Conservation (phyloP, 106 monocot species). For the Dendrobium officinale region DNA sequence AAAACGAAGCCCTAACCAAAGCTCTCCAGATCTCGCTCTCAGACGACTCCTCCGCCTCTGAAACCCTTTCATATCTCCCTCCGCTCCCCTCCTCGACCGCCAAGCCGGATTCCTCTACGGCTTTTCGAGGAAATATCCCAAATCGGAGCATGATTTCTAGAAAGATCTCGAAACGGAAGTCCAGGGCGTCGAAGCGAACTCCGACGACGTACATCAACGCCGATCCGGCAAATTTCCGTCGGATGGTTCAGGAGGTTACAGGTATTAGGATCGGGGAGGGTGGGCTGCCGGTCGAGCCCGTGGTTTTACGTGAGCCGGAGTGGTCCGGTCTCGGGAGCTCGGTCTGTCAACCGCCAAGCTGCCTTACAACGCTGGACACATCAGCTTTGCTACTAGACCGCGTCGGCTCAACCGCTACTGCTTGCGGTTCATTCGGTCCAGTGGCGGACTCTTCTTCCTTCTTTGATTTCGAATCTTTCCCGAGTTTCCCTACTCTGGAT, state of each 20-base stretch:
- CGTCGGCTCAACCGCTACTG: not conserved
- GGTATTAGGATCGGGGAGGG: slow-evolving; percentile 20
- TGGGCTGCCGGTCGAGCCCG: slow-evolving; percentile 1
- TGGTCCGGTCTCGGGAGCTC: not conserved
- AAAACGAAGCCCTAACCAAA: slow-evolving; percentile 41
- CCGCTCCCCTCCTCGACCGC: not conserved
- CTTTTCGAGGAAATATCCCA: not conserved
- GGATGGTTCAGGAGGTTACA: slow-evolving; percentile 71
- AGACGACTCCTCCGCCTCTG: slow-evolving; percentile 27
- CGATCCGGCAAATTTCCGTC: slow-evolving; percentile 56
- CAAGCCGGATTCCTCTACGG: not conserved
- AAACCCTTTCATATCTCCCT: not conserved
- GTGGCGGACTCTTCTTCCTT: not conserved
- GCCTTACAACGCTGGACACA: slow-evolving; percentile 38
- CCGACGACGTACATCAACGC: slow-evolving; percentile 60
- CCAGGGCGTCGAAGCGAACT: slow-evolving; percentile 29
- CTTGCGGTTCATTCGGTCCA: not conserved
- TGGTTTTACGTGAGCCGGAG: slow-evolving; percentile 13
- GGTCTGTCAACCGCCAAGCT: not conserved
- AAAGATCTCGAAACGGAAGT: slow-evolving; percentile 35
- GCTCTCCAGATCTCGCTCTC: slow-evolving; percentile 60
- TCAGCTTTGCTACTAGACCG: slow-evolving; percentile 21
- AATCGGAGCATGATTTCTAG: slow-evolving; percentile 3
- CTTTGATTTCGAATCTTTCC: slow-evolving; percentile 26
- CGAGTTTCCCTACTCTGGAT: slow-evolving; percentile 55